Conservation (phyloP, 306 rosid genomes). For the Vigna mungo region DNA sequence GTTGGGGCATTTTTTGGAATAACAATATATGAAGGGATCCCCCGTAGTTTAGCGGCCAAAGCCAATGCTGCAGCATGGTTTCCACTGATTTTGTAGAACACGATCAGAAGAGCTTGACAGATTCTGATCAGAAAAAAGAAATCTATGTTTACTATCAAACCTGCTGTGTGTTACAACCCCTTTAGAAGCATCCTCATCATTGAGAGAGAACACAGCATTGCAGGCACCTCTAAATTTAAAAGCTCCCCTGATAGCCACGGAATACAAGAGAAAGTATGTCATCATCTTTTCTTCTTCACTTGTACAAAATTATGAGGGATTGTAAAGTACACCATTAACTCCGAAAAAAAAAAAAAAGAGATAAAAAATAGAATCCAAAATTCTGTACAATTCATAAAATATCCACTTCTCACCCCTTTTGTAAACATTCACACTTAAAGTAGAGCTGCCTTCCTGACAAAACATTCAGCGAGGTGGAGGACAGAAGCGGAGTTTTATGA, state of each 20-base stretch:
- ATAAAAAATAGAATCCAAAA: slow-evolving; percentile 11
- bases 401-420: slow-evolving; percentile 73
- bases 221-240: slow-evolving; percentile 93
- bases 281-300: neutral
- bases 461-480: slow-evolving; percentile 70
- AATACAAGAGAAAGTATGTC: slow-evolving; percentile 18
- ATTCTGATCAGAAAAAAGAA: slow-evolving; percentile 4
- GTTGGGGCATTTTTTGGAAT: slow-evolving; percentile 81
- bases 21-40: slow-evolving; percentile 83
- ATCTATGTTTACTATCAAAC: slow-evolving; percentile 52
- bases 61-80: slow-evolving; percentile 97
- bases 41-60: slow-evolving; percentile 92
- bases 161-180: slow-evolving; percentile 98
- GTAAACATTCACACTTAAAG: slow-evolving; percentile 91
- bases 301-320: neutral
- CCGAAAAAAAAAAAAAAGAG: neutral
- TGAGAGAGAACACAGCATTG: slow-evolving; percentile 90
- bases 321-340: slow-evolving; percentile 26
- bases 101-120: slow-evolving; percentile 44
- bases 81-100: slow-evolving; percentile 68
- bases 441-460: slow-evolving; percentile 72
- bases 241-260: slow-evolving; percentile 68
- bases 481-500: slow-evolving; percentile 72
- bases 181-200: slow-evolving; percentile 72
- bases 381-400: slow-evolving; percentile 23